phyloP scores from a whole-genome alignment of 2,329 filamentous ascomycete genomes.

The Xylaria sp. region DNA sequence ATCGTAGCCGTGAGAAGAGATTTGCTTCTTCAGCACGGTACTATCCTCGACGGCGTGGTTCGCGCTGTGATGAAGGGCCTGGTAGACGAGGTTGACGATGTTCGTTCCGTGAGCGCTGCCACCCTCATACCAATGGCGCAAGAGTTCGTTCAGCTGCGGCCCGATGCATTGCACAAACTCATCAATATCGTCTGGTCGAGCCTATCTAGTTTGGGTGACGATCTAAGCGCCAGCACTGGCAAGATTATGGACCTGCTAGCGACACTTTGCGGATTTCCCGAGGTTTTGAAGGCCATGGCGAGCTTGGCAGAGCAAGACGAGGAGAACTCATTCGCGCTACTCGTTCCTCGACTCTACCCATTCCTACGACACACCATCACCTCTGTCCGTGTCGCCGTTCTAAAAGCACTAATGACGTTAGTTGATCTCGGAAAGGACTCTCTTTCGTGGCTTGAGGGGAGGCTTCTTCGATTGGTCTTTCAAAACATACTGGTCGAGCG shows the following conservation, averaged over 20 bases:
- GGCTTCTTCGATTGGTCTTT: constrained; percentile 80
- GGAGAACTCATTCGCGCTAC: constrained; percentile 81
- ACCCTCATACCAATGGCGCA: constrained; percentile 93
- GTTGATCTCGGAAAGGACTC: constrained; percentile 78
- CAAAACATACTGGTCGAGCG: constrained; percentile 94
- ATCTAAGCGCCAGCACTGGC: constrained; percentile 93
- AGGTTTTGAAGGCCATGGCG: constrained; percentile 93
- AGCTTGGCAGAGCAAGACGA: constrained; percentile 74
- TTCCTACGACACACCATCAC: constrained; percentile 97
- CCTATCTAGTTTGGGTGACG: constrained; percentile 91
- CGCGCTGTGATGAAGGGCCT: constrained; percentile 92
- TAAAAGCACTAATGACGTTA: constrained; percentile 90
- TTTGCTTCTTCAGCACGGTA: constrained; percentile 72
- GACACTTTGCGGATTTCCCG: constrained; percentile 88
- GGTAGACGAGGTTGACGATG: constrained; percentile 87
- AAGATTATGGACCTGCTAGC: constrained; percentile 98
- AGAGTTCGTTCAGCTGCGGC: constrained; percentile 84
- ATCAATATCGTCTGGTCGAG: constrained; percentile 98
- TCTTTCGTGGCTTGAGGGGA: constrained; percentile 87
- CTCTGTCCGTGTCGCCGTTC: constrained; percentile 84
- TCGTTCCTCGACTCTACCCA: constrained; percentile 90
- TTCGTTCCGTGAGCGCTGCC: constrained; percentile 94
- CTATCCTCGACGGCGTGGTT: constrained; percentile 89
- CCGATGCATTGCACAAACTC: constrained; percentile 68
- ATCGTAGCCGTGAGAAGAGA: constrained; percentile 94